Evolutionary conservation across 164 flowering plant species (phyloP).

Genomic region (Piper longum): DNA sequence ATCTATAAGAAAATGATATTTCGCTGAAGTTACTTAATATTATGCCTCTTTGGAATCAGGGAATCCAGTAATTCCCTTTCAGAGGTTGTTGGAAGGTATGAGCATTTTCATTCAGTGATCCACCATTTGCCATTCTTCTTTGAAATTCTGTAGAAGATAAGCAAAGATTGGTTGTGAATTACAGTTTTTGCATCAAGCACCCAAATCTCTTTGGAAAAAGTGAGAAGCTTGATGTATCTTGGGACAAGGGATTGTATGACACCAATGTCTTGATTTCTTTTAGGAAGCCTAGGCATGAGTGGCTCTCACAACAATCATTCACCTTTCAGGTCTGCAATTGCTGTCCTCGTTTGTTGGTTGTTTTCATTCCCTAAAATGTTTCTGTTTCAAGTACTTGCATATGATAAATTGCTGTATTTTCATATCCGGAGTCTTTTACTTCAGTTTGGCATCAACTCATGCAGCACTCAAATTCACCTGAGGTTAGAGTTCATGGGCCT

Average conservation of each 20-base stretch:
- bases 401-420: neutral
- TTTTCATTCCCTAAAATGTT: neutral
- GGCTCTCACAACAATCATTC: slow-evolving; percentile 76
- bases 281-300: slow-evolving; percentile 73
- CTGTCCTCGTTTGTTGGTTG: neutral
- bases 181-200: slow-evolving; percentile 76
- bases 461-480: slow-evolving; percentile 82
- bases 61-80: slow-evolving; percentile 50
- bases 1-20: too few relatives aligned
- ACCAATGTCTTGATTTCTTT: slow-evolving; percentile 61
- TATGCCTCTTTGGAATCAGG: slow-evolving; percentile 16
- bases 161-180: slow-evolving; percentile 4
- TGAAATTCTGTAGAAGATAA: neutral
- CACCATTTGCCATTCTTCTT: neutral
- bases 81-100: slow-evolving; percentile 64
- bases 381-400: neutral
- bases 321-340: slow-evolving; percentile 54
- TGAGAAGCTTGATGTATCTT: slow-evolving; percentile 82
- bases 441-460: slow-evolving; percentile 1
- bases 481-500: slow-evolving; percentile 69
- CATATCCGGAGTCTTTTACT: neutral
- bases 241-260: slow-evolving; percentile 87
- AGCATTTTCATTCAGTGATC: neutral
- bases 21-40: too few relatives aligned
- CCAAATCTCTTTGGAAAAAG: slow-evolving; percentile 88